Base-by-base conservation (phyloP, 1,284 basidiomycete genomes). In the Cryptococcus maquisensis region DNA sequence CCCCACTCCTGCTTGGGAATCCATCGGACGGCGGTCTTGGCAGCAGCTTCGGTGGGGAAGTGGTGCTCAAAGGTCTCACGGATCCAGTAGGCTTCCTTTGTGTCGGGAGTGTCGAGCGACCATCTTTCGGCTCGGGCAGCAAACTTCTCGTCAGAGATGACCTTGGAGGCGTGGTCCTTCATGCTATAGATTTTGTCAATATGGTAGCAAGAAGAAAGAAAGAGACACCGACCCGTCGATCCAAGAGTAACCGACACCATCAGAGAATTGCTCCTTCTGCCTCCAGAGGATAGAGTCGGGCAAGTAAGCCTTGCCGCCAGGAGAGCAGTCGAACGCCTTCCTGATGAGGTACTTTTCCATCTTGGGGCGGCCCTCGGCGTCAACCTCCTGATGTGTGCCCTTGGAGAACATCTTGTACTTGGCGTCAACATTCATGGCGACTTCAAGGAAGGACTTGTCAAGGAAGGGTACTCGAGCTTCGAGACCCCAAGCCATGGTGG, bases 281-380 rank as follows among this genome's bases (percentile, higher is more conserved):
- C 96, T 84, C 96, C 96, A 99, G 40, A 99, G 82, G 66, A 99
- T 98, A 36, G 87, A 89, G 59, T 84, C 83, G 20, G 96, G 96
- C 51, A 99, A 84, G 79, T 98, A 99, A 4, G 93, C 86, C 86
- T 95, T 80, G 40, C 80, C 77, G 59, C 88, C 87, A 3, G 89
- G 87, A 2, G 88, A 77, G 63, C 84, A 84, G 74, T 98, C 96
- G 76, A 99, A 99, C 2, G 95, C 95, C 79, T 97, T 98, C 60
- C 95, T 86, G 62, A 99, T 78, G 61, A 98, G 91, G 79, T 99
- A 98, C 89, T 97, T 97, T 79, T 97, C 93, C 90, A 97, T 97
- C 68, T 80, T 86, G 3, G 90, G 90, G 67, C 83, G 77, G 15
- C 92, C 93, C 64, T 96, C 92, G 63, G 81, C 80, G 75, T 99